phyloP scores from a whole-genome alignment of 352 stramenopile species.

The Phytophthora meadii region DNA sequence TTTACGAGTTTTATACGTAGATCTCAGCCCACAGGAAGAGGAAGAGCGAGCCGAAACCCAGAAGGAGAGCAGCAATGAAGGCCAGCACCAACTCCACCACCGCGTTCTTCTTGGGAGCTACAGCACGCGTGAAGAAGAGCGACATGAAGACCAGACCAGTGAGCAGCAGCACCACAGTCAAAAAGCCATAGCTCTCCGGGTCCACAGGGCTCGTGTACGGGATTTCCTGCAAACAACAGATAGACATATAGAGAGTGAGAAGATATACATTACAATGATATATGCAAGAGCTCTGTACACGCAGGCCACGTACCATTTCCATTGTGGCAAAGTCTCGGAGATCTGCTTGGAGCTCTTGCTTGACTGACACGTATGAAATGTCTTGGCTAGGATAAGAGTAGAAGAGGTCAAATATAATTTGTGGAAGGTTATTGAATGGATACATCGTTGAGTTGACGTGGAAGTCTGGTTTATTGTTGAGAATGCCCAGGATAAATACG shows the following conservation, averaged over 20 bases:
- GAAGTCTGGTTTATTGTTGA: constrained; percentile 32
- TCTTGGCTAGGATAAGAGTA: constrained; percentile 1
- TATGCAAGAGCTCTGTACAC: not conserved
- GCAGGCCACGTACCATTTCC: constrained; percentile 46
- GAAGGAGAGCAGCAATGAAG: constrained; percentile 69
- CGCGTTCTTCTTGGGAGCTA: constrained; percentile 82
- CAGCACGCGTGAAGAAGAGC: constrained; percentile 83
- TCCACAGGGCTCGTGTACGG: constrained; percentile 84
- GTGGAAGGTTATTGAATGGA: constrained; percentile 6
- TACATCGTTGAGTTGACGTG: constrained; percentile 12
- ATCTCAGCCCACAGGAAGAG: constrained; percentile 90
- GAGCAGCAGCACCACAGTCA: constrained; percentile 65
- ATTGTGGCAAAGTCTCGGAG: constrained; percentile 35
- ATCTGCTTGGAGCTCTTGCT: constrained; percentile 35
- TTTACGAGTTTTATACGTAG: constrained; percentile 67
- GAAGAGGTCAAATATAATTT: constrained; percentile 2
- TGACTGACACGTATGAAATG: constrained; percentile 40
- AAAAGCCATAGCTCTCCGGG: constrained; percentile 71
- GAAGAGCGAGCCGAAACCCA: constrained; percentile 87
- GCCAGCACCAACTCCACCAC: constrained; percentile 73
- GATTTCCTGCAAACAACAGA: constrained; percentile 60
- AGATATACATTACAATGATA: not conserved
- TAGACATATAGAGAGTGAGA: not conserved
- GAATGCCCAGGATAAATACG: constrained; percentile 46
- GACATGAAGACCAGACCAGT: constrained; percentile 81